phyloP scores from a whole-genome alignment of 2,329 filamentous ascomycete genomes.

The Capronia americana region DNA sequence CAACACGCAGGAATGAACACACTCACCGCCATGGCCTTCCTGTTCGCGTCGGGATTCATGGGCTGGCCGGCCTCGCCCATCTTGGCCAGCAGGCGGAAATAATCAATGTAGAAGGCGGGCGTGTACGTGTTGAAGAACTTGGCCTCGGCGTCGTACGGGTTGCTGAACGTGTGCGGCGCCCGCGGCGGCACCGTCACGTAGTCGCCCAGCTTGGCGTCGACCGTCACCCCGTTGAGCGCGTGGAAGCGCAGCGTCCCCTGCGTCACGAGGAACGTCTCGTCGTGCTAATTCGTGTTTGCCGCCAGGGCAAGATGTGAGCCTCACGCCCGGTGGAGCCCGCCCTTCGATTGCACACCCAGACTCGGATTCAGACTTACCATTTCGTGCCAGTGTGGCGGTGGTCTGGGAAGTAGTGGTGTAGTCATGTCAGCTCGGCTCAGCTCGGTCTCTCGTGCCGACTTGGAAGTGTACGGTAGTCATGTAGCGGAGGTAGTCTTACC shows the following conservation, averaged over 20 bases:
- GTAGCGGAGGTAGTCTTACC: conserved; percentile 19
- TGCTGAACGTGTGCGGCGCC: conserved; percentile 63
- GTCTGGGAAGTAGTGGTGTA: conserved; percentile 16
- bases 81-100: conserved; percentile 60
- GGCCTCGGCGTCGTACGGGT: conserved; percentile 61
- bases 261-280: conserved; percentile 64
- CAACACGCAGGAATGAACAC: background rate
- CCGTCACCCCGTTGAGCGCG: conserved; percentile 35
- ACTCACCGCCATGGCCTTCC: conserved; percentile 39
- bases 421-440: conserved; percentile 1
- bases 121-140: conserved; percentile 65
- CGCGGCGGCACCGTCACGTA: conserved; percentile 62
- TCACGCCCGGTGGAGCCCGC: too few relatives aligned
- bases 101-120: conserved; percentile 64
- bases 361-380: conserved; percentile 44
- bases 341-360: too few relatives aligned
- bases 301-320: too few relatives aligned
- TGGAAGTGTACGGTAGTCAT: background rate
- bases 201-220: conserved; percentile 46
- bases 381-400: conserved; percentile 39
- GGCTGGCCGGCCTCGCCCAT: conserved; percentile 52
- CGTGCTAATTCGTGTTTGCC: too few relatives aligned
- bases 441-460: background rate
- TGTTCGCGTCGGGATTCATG: conserved; percentile 38
- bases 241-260: conserved; percentile 40